These are phyloP conservation scores for Cinnamomum micranthum DNA, from an alignment of 164 flowering plant species.

Conservation along the genomic window DNA sequence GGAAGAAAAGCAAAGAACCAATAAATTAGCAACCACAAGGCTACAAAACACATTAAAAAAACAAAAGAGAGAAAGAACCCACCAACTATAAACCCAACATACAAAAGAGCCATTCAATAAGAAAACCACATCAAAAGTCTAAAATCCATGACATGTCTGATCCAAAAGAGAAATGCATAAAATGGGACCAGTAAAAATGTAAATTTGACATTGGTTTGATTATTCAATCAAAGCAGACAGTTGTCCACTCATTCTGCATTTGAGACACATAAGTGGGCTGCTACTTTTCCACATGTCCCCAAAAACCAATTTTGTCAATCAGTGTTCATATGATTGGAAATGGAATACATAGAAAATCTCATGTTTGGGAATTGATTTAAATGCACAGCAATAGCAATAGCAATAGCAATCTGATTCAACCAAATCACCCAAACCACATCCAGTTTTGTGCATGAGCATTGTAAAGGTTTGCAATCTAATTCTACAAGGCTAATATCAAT, in stretches of 20 bases:
- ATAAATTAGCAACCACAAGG: background rate
- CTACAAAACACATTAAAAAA: background rate
- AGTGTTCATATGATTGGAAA: too few relatives aligned
- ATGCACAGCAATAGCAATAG: too few relatives aligned
- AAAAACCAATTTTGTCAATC: background rate
- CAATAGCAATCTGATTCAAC: too few relatives aligned
- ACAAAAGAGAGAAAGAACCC: background rate
- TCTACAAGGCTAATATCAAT: too few relatives aligned
- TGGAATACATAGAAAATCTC: too few relatives aligned
- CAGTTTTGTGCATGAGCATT: background rate
- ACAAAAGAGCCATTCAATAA: background rate
- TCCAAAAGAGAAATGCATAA: background rate
- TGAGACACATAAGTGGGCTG: too few relatives aligned
- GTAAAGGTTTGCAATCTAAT: too few relatives aligned
- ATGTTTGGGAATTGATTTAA: too few relatives aligned
- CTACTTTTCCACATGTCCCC: background rate
- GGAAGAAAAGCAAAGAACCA: background rate
- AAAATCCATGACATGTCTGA: background rate
- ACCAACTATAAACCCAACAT: background rate
- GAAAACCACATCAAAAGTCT: background rate
- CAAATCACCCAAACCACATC: background rate
- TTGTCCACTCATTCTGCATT: background rate
- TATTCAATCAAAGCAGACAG: background rate
- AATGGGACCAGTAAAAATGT: background rate
- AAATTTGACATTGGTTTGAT: background rate